Base-by-base conservation (phyloP, 2,329 filamentous ascomycete species). In the Penicillium sp. region DNA sequence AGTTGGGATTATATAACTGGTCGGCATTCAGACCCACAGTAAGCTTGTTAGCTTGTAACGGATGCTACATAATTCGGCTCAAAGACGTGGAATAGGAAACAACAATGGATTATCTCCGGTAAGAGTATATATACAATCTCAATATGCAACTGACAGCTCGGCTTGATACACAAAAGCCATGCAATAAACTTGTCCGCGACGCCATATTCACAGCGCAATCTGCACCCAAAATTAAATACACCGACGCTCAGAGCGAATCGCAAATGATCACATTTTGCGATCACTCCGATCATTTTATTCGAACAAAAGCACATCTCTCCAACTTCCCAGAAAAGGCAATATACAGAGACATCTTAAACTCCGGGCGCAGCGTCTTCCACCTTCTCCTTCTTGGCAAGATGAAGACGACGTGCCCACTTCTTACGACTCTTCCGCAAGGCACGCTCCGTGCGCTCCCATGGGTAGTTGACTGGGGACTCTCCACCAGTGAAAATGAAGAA, bases 381-480 rank as follows among this genome's bases (percentile, higher is more conserved):
- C 44, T 57, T 54, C 8, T 37, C 27, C n/a, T 52, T 45, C 47
- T 57, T 54, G 3, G 14, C 23, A 29, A 67, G 52, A 25, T 78
- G 64, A 29, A 72, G 51, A 14, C 67, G 61, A 2, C 57, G 56
- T 49, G 48, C 61, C 70, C 70, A 73, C 58, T 68, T 71, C 56
- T 60, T 61, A 11, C 61, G 51, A 49, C 64, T 84, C 72, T 85
- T 85, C 62, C 59, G 61, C 33, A 74, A 63, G 2, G 73, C 72
- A 29, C 76, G 67, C 62, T 73, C 67, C 7, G 74, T 76, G 45
- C 75, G 68, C 56, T 71, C 71, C 25, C 78, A 75, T 2, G 77
- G 77, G 67, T 83, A 79, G 67, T 79, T 82, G 53, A 81, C 77
- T 14, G 79, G 80, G 42, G 73, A 77, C 62, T 82, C 80, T 1